Evolutionary conservation across 2,329 filamentous ascomycete genomes (phyloP).

Genomic region (Tolypocladium cylindrosporum): DNA sequence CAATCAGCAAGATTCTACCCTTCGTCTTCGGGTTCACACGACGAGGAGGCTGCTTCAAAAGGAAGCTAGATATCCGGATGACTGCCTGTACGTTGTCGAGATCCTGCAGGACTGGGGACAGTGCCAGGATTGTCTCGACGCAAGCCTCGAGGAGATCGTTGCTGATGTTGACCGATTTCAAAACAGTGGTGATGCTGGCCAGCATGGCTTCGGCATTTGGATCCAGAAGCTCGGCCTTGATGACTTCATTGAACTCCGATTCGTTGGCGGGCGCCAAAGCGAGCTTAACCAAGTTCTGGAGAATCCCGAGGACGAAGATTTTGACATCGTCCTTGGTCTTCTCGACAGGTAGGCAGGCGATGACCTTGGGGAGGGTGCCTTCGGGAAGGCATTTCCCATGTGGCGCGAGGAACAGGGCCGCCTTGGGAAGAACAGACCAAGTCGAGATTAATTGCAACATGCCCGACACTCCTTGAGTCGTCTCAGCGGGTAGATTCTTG

Average conservation of each 20-base stretch:
- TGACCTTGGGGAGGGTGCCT: constrained; percentile 59
- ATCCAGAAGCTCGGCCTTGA: constrained; percentile 45
- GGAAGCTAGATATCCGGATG: constrained; percentile 68
- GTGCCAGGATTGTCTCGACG: constrained; percentile 67
- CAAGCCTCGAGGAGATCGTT: constrained; percentile 71
- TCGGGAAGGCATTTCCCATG: constrained; percentile 33
- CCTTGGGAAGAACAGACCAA: constrained; percentile 62
- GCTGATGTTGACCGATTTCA: constrained; percentile 50
- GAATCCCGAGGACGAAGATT: constrained; percentile 65
- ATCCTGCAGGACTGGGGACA: constrained; percentile 60
- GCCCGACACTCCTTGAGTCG: constrained; percentile 79
- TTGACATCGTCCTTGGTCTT: constrained; percentile 84
- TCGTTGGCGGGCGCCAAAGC: constrained; percentile 44
- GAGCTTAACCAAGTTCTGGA: constrained; percentile 58
- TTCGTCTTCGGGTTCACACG: constrained; percentile 78
- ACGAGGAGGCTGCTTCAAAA: constrained; percentile 76
- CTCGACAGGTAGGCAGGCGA: constrained; percentile 59
- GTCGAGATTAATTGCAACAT: constrained; percentile 71
- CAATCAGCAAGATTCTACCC: constrained; percentile 65
- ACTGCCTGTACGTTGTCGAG: constrained; percentile 64
- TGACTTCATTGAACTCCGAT: constrained; percentile 46
- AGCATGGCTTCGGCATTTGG: constrained; percentile 51
- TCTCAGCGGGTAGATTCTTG: constrained; percentile 71
- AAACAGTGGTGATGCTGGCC: constrained; percentile 56
- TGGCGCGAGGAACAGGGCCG: constrained; percentile 54